A percentile compares a stretch with the other conserved stretches of the same genome.
phyloP scores from a whole-genome alignment of 1,284 basidiomycete genomes.

The Phaffia rhodozyma region DNA sequence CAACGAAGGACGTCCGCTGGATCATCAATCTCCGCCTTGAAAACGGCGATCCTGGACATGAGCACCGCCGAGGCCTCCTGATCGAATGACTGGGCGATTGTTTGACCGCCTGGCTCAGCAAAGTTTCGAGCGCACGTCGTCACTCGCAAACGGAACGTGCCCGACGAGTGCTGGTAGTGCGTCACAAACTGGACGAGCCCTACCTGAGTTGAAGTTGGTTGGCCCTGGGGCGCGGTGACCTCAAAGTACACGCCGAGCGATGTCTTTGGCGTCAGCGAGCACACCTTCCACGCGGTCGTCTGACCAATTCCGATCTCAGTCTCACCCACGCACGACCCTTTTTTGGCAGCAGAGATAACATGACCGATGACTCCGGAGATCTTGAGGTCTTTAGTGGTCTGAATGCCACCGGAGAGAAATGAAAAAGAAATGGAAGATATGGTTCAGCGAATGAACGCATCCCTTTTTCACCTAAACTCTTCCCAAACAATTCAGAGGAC shows the following conservation, averaged over 20 bases:
- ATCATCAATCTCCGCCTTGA: constrained; percentile 99
- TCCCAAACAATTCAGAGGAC: constrained; percentile 20
- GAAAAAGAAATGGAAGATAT: not conserved
- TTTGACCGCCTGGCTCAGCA: constrained; percentile 88
- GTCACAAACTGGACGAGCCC: constrained; percentile 98
- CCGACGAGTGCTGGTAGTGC: constrained; percentile 95
- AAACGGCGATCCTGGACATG: constrained; percentile 97
- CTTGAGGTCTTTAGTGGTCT: constrained; percentile 98
- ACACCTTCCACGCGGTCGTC: constrained; percentile 98
- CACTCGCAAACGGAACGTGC: constrained; percentile 85
- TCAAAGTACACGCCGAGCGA: constrained; percentile 95
- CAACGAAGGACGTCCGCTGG: constrained; percentile 92
- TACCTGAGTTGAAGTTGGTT: constrained; percentile 79
- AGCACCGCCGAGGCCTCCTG: constrained; percentile 96
- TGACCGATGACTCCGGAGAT: constrained; percentile 97
- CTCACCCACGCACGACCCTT: constrained; percentile 92
- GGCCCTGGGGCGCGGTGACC: constrained; percentile 96
- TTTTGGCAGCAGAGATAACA: constrained; percentile 92
- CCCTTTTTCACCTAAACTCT: not conserved
- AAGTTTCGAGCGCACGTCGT: constrained; percentile 96
- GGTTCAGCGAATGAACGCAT: not conserved
- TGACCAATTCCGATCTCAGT: constrained; percentile 99
- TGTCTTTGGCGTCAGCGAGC: constrained; percentile 76
- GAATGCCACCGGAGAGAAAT: constrained; percentile 3
- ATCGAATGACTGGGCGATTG: constrained; percentile 88